Evolutionary conservation across 345 rosid species (phyloP), one percentile per base, ranked within the genome.

Genomic region (Jatropha curcas): DNA sequence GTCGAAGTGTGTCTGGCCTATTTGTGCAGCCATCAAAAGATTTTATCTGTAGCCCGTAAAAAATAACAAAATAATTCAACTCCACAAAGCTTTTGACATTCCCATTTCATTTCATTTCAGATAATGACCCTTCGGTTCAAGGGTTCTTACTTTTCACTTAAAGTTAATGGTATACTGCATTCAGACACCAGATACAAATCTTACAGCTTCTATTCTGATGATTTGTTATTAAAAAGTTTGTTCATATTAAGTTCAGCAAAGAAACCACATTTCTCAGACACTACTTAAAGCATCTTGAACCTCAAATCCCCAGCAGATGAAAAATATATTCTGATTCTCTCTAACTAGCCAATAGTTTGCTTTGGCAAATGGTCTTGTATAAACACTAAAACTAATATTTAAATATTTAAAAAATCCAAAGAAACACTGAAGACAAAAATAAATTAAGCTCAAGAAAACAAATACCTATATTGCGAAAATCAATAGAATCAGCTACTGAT

Each of bases 401-500:
- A n/a, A n/a, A n/a, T n/a, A n/a, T n/a, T n/a, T n/a, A n/a, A 22
- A 24, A 48, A 48, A 45, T 63, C 51, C 55, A 14, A 61, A 22
- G 13, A 46, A 57, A 31, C n/a, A 35, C 45, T 51, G 13, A 50
- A 60, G 50, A 59, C 39, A 17, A 46, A 37, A 0, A 25, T 48
- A 31, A 34, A 41, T 24, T 31, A n/a, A 20, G 63, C 14, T 13
- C n/a, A 63, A 30, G 60, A 67, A 61, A 67, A 11, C 19, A 20
- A 53, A 39, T 90, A 95, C 99, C 98, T 85, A 92, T 86, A 35
- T 94, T 69, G 60, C 24, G 93, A 77, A 79, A 95, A 74, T 95
- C 99, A 74, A 92, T 83, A 58, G 97, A 86, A 71, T 95, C 98
- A 22, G 96, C 99, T 5, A 95, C 81, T 14, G 91, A 92, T 72